These are phyloP conservation scores for Xerocomus brunneocitrinus DNA, from an alignment of 768 basidiomycete species.

Conservation along the genomic window DNA sequence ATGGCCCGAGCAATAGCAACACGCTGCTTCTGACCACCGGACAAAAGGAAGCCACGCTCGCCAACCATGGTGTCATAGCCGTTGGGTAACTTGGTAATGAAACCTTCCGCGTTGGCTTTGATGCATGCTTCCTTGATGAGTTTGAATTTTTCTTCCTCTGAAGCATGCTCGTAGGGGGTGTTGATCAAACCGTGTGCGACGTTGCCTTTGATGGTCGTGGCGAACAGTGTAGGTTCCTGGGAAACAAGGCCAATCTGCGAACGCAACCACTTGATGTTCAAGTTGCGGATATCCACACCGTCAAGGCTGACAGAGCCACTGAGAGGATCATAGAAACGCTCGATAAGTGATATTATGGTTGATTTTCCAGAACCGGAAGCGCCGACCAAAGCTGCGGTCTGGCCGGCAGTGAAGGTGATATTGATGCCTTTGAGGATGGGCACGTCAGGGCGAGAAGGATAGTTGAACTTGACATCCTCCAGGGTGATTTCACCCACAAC, in stretches of 20 bases:
- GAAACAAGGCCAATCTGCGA: slow-evolving; percentile 85
- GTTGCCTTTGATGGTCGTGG: slow-evolving; percentile 76
- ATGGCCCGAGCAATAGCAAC: slow-evolving; percentile 88
- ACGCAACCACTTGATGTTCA: slow-evolving; percentile 84
- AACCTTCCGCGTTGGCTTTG: slow-evolving; percentile 89
- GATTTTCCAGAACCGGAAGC: slow-evolving; percentile 79
- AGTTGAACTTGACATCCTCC: slow-evolving; percentile 73
- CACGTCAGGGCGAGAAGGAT: slow-evolving; percentile 77
- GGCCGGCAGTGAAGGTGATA: slow-evolving; percentile 68
- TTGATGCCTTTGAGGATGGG: slow-evolving; percentile 70
- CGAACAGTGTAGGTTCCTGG: slow-evolving; percentile 85
- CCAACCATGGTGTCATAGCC: slow-evolving; percentile 89
- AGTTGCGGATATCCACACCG: slow-evolving; percentile 63
- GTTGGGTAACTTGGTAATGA: slow-evolving; percentile 72
- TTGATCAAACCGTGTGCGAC: slow-evolving; percentile 83
- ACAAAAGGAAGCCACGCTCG: slow-evolving; percentile 81
- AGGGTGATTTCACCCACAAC: slow-evolving; percentile 70
- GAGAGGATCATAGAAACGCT: slow-evolving; percentile 84
- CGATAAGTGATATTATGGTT: slow-evolving; percentile 74
- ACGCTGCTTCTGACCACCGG: slow-evolving; percentile 88
- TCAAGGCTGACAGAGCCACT: slow-evolving; percentile 68
- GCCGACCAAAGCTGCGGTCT: slow-evolving; percentile 74
- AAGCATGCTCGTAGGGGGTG: slow-evolving; percentile 59
- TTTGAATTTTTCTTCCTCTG: slow-evolving; percentile 69
- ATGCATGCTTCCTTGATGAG: slow-evolving; percentile 81